Base-by-base conservation (phyloP, 108 stramenopile species). In the Skeletonema grethae region DNA sequence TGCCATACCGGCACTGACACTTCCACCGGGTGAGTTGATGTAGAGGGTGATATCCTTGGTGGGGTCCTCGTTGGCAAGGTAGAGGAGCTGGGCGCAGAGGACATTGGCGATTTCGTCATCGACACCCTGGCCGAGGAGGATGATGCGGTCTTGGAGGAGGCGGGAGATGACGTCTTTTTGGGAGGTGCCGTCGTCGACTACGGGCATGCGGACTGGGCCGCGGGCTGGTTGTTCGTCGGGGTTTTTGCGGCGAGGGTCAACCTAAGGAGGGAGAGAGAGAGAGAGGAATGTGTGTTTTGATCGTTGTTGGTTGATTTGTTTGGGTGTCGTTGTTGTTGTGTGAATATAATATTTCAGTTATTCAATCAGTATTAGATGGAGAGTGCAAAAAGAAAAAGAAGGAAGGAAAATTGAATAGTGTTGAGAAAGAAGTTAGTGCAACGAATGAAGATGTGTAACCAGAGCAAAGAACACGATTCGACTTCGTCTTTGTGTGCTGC, bases 81-180 rank as follows among this genome's bases (percentile, higher is more conserved):
- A 98, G 45, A 98, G 83, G 29, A 98, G 85, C 63, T 97, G 96
- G 0, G 96, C 94, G 0, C 94, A 94, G 39, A 96, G 75, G 18
- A 94, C 93, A 65, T 98, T 98, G 69, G 95, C 96, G 9, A 98
- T 91, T 82, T 97, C 96, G 70, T 98, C 94, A 67, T 95, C 89
- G 12, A 95, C 94, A 35, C 90, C 90, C 25, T 85, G 82, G 41
- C 95, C 96, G 6, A 97, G 63, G 8, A 95, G 83, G n/a, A 97
- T 71, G 70, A 95, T 95, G 5, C 96, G 89, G 66, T 97, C 96
- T 70, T 97, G 90, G 28, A 97, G 73, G 36, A 94, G 71, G 20
- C 87, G 85, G 30, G 79, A 80, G 41, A 92, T 69, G 56, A 91
- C 93, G 75, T 95, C 89, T 63, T 90, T 79, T 67, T 91, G 93